Evolutionary conservation across 768 basidiomycete genomes (phyloP), one percentile per base, ranked within the genome.

Genomic region (Leucosporidium creatinivorum): DNA sequence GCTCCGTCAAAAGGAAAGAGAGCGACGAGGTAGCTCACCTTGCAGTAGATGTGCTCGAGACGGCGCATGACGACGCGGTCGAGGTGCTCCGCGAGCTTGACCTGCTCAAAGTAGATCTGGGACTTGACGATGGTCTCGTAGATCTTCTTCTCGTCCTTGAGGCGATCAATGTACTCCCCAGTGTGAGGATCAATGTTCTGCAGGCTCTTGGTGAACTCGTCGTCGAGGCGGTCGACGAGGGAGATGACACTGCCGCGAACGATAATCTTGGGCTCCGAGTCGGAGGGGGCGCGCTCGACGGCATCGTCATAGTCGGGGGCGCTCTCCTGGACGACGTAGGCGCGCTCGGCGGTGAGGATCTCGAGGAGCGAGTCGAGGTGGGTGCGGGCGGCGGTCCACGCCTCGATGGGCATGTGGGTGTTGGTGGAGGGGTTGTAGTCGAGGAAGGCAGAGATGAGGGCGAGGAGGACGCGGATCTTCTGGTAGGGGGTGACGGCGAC

Each of bases 151-250:
- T 98, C 97, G 76, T 98, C 93, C 79, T 92, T 92, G 65, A 99
- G 81, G 58, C 96, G 85, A 76, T 97, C 96, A 54, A 99, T 89
- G 76, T 99, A 99, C 78, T 99, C 96, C n/a, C 89, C 91, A 3
- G 96, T 93, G 77, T 99, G 96, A 12, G 96, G 94, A 75, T 99
- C 96, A 70, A 96, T 92, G 76, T 97, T 92, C 84, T 98, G 96
- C 44, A 99, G 80, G 75, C 91, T 93, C 76, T 89, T 89, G 54
- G 93, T 97, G 78, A 99, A 99, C 80, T 99, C 96, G 74, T 98
- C 96, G 77, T 98, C 96, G 57, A 99, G 80, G 62, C 93, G 87
- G 78, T 99, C 96, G 57, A 99, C 85, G 73, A 96, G 91, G 76
- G 90, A 91, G 79, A 98, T 94, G 78, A 99, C 85, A 76, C 89